Percentiles rank a stretch among this genome's conserved stretches.
Evolutionary conservation across 441 rosid species (phyloP).

Genomic region (Codiaeum variegatum): DNA sequence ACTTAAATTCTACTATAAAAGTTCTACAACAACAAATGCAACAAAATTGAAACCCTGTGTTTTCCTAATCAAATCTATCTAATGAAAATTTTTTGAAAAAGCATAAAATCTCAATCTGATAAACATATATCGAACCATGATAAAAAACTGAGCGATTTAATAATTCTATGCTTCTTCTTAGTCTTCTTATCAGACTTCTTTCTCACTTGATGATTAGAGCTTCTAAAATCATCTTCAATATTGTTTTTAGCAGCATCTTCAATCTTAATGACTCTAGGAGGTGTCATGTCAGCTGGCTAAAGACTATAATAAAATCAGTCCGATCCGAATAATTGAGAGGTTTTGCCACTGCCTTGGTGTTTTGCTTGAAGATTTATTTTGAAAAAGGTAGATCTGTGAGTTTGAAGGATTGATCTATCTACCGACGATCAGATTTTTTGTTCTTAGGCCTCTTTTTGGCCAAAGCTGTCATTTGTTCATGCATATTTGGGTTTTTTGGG

Average conservation of each 20-base stretch:
- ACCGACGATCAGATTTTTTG: too few relatives aligned
- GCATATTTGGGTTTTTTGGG: too few relatives aligned
- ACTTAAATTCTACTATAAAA: not conserved
- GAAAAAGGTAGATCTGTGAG: too few relatives aligned
- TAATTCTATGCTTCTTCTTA: conserved; percentile 18
- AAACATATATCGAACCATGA: conserved; percentile 26
- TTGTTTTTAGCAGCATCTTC: conserved; percentile 10
- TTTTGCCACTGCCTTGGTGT: too few relatives aligned
- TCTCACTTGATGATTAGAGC: conserved; percentile 12
- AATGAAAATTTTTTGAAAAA: not conserved
- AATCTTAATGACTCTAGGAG: conserved; percentile 7
- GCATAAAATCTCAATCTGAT: conserved; percentile 7
- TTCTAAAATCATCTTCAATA: not conserved
- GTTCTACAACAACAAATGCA: not conserved
- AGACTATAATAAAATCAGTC: too few relatives aligned
- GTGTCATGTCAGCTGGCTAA: conserved; percentile 15
- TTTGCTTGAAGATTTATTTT: too few relatives aligned
- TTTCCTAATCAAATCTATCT: not conserved
- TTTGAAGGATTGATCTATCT: too few relatives aligned
- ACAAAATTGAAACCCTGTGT: not conserved
- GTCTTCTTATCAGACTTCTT: conserved; percentile 6
- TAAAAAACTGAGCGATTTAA: conserved; percentile 1
- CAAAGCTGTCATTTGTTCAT: too few relatives aligned
- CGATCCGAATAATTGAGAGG: too few relatives aligned
- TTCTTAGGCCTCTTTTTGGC: too few relatives aligned